Base-by-base conservation (phyloP, 305 asterid genomes). In the Petunia hybrid region DNA sequence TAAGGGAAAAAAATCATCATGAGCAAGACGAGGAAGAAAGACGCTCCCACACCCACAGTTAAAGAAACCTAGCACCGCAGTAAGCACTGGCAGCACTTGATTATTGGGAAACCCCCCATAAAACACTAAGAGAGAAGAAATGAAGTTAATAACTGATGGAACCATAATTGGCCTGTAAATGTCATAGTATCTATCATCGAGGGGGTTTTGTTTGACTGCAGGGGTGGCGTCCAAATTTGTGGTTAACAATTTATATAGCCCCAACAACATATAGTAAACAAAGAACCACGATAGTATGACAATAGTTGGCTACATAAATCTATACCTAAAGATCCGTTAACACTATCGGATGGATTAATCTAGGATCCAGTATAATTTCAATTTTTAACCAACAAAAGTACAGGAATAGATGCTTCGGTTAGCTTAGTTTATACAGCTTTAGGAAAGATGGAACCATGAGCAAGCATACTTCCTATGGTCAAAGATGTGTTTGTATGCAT, bases 1-100 rank as follows among this genome's bases (percentile, higher is more conserved):
- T 93, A 80, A 82, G 57, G 53, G 77, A 67, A 43, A 40, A 63
- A 71, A 36, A 68, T 64, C 42, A 80, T 36, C 41, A 80, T 57
- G 43, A 78, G 31, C 31, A 22, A 7, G 16, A 51, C 38, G 48
- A 38, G 45, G 41, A 7, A 53, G 78, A 55, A 36, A 31, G 51
- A 73, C 35, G 46, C 64, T 48, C 31, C 53, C 63, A 73, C 35
- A 71, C 45, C n/a, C 57, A 51, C n/a, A 51, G 57, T 51, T 8
- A 9, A 51, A 8, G 57, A 10, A 51, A 51, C 57, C n/a, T 51
- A 51, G n/a, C 31, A 22, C 31, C 31, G 31, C 57, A 51, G n/a
- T 51, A 51, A 51, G 57, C 57, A 51, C 12, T 14, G 12, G 12
- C 57, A 51, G 14, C 57, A 51, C n/a, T 51, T 10, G 57, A 51